A percentile compares a stretch with the other conserved stretches of the same genome.
phyloP scores from a whole-genome alignment of 306 rosid species.

The Hylodesmum podocarpum region DNA sequence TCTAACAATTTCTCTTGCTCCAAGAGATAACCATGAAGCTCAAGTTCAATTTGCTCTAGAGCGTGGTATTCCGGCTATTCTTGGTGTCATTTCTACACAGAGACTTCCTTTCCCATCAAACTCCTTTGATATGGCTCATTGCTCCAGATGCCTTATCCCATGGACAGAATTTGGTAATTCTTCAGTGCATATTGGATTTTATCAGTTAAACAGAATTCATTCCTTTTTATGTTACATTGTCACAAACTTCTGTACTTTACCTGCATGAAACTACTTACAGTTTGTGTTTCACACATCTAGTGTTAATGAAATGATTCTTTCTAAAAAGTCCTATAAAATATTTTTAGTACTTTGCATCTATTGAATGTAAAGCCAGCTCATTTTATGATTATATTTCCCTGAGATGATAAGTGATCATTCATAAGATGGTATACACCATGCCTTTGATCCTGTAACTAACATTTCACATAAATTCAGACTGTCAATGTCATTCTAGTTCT shows the following conservation, averaged over 20 bases:
- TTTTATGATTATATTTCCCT: background rate
- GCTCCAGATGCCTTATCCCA: slow-evolving; percentile 99
- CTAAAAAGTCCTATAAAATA: background rate
- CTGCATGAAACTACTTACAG: slow-evolving; percentile 4
- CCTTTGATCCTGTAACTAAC: background rate
- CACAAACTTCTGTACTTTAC: background rate
- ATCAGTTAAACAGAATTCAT: background rate
- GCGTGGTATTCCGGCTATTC: slow-evolving; percentile 98
- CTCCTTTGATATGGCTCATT: slow-evolving; percentile 98
- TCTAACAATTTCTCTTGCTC: slow-evolving; percentile 89
- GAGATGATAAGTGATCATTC: background rate
- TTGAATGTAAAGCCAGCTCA: background rate
- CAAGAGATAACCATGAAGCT: slow-evolving; percentile 99
- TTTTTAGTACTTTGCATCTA: background rate
- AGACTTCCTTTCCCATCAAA: slow-evolving; percentile 94
- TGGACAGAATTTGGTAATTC: slow-evolving; percentile 97
- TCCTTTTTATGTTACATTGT: slow-evolving; percentile 1
- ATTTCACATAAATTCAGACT: background rate
- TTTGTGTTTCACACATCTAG: background rate
- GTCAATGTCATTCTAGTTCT: background rate
- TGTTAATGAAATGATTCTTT: slow-evolving; percentile 7
- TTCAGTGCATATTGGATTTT: background rate
- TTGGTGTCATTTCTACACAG: slow-evolving; percentile 95
- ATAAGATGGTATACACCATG: background rate
- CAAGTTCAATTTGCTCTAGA: slow-evolving; percentile 98